Conservation (phyloP, 192 early-diverging fungal genomes). For the Paraglomus occultum region DNA sequence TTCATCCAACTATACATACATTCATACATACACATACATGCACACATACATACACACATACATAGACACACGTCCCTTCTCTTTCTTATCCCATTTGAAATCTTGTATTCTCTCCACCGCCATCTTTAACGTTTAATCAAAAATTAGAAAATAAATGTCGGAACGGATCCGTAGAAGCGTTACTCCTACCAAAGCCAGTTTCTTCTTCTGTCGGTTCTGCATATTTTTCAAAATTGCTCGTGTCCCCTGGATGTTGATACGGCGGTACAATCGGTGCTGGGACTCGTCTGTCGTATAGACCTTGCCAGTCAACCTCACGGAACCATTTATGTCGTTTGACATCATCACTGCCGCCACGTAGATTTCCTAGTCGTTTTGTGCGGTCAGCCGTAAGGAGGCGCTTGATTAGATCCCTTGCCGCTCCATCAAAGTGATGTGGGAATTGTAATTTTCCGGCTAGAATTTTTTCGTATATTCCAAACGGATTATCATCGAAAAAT, state of each 20-base stretch:
- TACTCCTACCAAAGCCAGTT: conserved; percentile 34
- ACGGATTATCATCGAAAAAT: conserved; percentile 97
- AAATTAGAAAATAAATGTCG: conserved; percentile 75
- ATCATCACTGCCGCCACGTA: conserved; percentile 81
- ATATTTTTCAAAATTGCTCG: conserved; percentile 97
- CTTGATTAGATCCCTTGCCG: conserved; percentile 89
- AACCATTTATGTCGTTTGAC: conserved; percentile 97
- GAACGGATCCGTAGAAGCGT: conserved; percentile 72
- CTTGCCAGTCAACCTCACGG: conserved; percentile 88
- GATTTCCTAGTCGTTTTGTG: conserved; percentile 90
- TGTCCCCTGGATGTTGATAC: conserved; percentile 87
- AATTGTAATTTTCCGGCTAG: conserved; percentile 86
- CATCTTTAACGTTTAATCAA: conserved; percentile 43
- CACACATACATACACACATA: too few species aligned
- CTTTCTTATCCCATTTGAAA: too few species aligned
- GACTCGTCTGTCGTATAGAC: conserved; percentile 71
- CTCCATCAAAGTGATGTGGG: conserved; percentile 79
- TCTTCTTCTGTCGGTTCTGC: conserved; percentile 76
- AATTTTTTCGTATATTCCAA: conserved; percentile 99
- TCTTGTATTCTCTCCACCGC: too few species aligned
- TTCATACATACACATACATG: too few species aligned
- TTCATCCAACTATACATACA: too few species aligned
- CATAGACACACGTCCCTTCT: too few species aligned
- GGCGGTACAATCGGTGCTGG: conserved; percentile 88
- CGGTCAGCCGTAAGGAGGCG: conserved; percentile 88